These are phyloP conservation scores for Hibiscus tridactylites DNA, from an alignment of 345 rosid genomes.

Conservation along the genomic window DNA sequence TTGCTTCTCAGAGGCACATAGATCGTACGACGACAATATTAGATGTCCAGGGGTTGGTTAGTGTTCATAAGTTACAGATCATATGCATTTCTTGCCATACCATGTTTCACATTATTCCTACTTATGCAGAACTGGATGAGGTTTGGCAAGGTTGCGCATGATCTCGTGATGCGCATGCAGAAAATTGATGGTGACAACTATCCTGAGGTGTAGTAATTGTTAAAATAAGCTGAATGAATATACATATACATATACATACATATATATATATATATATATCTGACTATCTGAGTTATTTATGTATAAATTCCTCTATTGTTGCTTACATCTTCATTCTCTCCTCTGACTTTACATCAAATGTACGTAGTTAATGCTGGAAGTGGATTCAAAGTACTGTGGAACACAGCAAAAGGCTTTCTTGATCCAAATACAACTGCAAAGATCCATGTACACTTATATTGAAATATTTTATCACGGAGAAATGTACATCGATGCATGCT, in stretches of 20 bases:
- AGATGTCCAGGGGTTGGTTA: slow-evolving; percentile 88
- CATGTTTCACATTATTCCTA: slow-evolving; percentile 2
- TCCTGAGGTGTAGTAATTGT: slow-evolving; percentile 65
- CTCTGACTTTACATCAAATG: slow-evolving; percentile 89
- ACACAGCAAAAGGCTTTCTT: slow-evolving; percentile 75
- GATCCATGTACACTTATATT: slow-evolving; percentile 52
- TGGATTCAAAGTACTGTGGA: slow-evolving; percentile 87
- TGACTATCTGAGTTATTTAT: not conserved
- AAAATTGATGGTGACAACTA: slow-evolving; percentile 97
- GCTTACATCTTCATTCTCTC: slow-evolving; percentile 13
- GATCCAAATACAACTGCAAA: slow-evolving; percentile 89
- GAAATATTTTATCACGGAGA: not conserved
- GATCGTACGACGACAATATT: slow-evolving; percentile 68
- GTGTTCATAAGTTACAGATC: slow-evolving; percentile 12
- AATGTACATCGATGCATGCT: not conserved
- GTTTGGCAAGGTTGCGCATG: slow-evolving; percentile 87
- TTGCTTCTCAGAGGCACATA: slow-evolving; percentile 71
- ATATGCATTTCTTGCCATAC: not conserved
- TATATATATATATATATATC: not conserved
- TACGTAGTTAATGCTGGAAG: slow-evolving; percentile 81
- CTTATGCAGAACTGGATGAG: slow-evolving; percentile 75
- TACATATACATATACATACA: not conserved
- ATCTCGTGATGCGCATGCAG: slow-evolving; percentile 86
- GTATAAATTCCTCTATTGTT: slow-evolving; percentile 4
- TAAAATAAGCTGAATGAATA: not conserved